Percentiles rank a stretch among this genome's conserved stretches.
Evolutionary conservation across 2,329 filamentous ascomycete genomes (phyloP).

Genomic region (Colletotrichum ledebouriae): DNA sequence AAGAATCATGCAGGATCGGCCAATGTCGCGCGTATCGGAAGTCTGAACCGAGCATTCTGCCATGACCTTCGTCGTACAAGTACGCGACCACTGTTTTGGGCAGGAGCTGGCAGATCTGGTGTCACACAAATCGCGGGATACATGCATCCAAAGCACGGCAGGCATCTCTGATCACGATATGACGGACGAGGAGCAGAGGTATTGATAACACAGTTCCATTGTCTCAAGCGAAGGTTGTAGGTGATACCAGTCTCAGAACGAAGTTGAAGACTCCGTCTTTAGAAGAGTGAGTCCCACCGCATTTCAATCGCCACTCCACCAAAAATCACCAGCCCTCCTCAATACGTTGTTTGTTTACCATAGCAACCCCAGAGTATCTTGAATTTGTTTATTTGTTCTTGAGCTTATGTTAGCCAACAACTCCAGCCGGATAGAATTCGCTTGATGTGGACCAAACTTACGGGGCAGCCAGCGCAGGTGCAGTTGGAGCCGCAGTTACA

Average conservation of each 20-base stretch:
- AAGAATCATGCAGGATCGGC: too few species aligned
- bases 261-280: background rate
- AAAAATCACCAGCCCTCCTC: background rate
- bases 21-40: background rate
- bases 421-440: background rate
- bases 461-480: constrained; percentile 59
- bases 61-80: background rate
- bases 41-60: background rate
- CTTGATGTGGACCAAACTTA: constrained; percentile 49
- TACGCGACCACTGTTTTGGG: background rate
- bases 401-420: constrained; percentile 1
- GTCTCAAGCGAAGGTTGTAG: constrained; percentile 3
- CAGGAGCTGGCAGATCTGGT: background rate
- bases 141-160: too few species aligned
- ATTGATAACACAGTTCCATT: constrained; percentile 9
- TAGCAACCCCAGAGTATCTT: background rate
- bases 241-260: background rate
- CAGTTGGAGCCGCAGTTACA: constrained; percentile 59
- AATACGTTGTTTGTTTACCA: background rate
- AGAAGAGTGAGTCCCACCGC: background rate
- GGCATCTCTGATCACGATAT: background rate
- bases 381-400: constrained; percentile 38
- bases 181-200: background rate
- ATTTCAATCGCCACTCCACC: background rate
- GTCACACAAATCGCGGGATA: constrained; percentile 6